Conservation (phyloP, 139 green algal species). For the Coelastrella sp. region DNA sequence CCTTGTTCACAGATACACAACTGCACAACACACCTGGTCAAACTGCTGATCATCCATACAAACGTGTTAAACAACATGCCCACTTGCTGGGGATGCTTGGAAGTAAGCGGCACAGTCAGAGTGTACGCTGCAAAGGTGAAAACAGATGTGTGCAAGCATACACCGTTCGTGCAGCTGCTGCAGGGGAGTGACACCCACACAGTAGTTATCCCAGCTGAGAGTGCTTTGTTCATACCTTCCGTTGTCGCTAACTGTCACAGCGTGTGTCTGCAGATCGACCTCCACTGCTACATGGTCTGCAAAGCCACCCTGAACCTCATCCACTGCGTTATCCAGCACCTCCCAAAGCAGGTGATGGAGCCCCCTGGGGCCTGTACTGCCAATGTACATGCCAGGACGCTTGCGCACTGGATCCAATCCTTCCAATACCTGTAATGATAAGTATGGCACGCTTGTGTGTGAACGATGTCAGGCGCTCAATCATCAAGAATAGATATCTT, state of each 20-base stretch:
- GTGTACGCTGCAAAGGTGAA: too few species aligned
- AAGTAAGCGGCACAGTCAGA: too few species aligned
- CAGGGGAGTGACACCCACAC: too few species aligned
- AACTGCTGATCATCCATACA: too few species aligned
- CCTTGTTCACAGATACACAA: too few species aligned
- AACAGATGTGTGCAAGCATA: too few species aligned
- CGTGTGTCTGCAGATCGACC: conserved; percentile 69
- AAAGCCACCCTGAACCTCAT: conserved; percentile 89
- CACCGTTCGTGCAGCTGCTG: too few species aligned
- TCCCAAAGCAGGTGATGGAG: conserved; percentile 99
- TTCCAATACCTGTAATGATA: conserved; percentile 86
- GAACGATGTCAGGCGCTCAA: not conserved
- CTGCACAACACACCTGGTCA: too few species aligned
- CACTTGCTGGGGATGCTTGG: too few species aligned
- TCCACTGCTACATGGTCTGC: conserved; percentile 75
- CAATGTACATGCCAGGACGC: conserved; percentile 99
- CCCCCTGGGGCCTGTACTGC: conserved; percentile 89
- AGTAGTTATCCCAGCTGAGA: too few species aligned
- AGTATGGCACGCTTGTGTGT: not conserved
- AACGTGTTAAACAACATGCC: too few species aligned
- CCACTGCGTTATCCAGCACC: conserved; percentile 94
- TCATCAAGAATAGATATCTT: not conserved
- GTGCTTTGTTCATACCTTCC: too few species aligned
- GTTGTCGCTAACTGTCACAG: conserved; percentile 88
- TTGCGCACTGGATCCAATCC: conserved; percentile 98